Evolutionary conservation across 2,329 filamentous ascomycete species (phyloP).

Genomic region (Trichoderma semiorbis): DNA sequence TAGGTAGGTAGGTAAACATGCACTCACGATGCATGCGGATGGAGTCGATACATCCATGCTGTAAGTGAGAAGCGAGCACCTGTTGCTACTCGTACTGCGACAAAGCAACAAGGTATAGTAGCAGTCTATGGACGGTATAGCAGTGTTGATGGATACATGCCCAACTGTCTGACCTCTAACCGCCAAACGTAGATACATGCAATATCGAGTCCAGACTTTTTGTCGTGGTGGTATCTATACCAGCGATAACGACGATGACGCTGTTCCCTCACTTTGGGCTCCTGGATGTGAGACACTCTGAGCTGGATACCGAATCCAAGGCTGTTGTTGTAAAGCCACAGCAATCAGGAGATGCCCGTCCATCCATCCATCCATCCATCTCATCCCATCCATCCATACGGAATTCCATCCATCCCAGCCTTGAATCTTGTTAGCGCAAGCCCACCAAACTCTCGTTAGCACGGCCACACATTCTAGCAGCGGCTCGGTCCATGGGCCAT

Average conservation of each 20-base stretch:
- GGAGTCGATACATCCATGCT: neutral
- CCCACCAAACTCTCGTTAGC: neutral
- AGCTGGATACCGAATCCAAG: neutral
- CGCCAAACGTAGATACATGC: neutral
- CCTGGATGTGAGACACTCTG: neutral
- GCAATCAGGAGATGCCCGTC: neutral
- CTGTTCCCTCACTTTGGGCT: neutral
- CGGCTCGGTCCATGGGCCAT: conserved; percentile 17
- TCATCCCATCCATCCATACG: neutral
- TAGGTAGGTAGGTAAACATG: neutral
- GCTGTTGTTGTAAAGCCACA: neutral
- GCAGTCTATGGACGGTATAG: too few species aligned
- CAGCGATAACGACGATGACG: neutral
- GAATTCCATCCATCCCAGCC: neutral
- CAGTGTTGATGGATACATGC: neutral
- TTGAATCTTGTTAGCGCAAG: neutral
- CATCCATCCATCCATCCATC: neutral
- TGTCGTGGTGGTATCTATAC: neutral
- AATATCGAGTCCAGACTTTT: neutral
- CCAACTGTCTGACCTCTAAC: neutral
- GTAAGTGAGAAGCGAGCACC: neutral
- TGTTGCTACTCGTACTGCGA: neutral
- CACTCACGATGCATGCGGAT: neutral
- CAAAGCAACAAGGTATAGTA: neutral
- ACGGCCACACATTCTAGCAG: neutral